These are phyloP conservation scores for Salvia hispanica DNA, from an alignment of 257 asterid species.

Conservation along the genomic window DNA sequence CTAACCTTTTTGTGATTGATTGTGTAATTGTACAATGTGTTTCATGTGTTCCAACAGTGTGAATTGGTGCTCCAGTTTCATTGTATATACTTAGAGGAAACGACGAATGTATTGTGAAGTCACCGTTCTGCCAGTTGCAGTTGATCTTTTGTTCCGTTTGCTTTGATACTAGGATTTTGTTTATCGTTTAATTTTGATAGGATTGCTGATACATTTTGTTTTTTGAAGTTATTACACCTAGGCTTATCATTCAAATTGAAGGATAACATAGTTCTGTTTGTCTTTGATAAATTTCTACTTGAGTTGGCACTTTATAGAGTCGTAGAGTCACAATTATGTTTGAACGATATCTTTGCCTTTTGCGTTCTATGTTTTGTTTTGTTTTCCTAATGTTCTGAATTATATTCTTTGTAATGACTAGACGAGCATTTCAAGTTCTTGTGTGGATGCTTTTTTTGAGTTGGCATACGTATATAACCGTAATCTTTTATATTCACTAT, in stretches of 20 bases:
- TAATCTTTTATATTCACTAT: not conserved
- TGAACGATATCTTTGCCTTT: not conserved
- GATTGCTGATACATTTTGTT: not conserved
- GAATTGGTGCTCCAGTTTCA: slow-evolving; percentile 16
- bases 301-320: not conserved
- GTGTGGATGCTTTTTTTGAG: not conserved
- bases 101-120: not conserved
- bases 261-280: not conserved
- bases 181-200: not conserved
- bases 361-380: not conserved
- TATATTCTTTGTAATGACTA: not conserved
- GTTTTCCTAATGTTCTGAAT: not conserved
- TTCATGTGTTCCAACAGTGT: not conserved
- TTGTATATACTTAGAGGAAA: not conserved
- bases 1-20: slow-evolving; percentile 3
- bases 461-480: not conserved
- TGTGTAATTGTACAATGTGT: not conserved
- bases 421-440: not conserved
- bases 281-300: not conserved
- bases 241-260: slow-evolving; percentile 4
- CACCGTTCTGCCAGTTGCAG: slow-evolving; percentile 3
- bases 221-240: not conserved
- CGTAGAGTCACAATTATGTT: not conserved
- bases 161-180: not conserved
- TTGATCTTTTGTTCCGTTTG: slow-evolving; percentile 1